Percentiles rank a stretch among this genome's conserved stretches.
These are phyloP conservation scores for Cyathus striatus DNA, from an alignment of 768 basidiomycete genomes.

Conservation along the genomic window DNA sequence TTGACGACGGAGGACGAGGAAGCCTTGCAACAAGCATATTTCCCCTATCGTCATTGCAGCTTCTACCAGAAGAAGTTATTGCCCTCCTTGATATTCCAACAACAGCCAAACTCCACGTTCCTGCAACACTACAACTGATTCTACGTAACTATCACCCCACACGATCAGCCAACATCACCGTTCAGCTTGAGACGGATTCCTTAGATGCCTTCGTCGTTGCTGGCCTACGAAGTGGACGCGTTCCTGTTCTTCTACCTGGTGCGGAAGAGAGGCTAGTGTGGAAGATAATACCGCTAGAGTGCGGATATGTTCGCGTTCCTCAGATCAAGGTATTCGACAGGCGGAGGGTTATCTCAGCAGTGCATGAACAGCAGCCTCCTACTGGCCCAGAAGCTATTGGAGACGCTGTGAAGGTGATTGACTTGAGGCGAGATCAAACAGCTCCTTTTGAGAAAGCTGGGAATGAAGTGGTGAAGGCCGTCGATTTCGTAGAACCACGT, in stretches of 20 bases:
- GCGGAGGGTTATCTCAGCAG: slow-evolving; percentile 30
- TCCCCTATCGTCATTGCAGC: slow-evolving; percentile 55
- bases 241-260: slow-evolving; percentile 73
- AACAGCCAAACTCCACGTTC: slow-evolving; percentile 57
- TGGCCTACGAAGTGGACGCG: slow-evolving; percentile 60
- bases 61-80: slow-evolving; percentile 57
- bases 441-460: slow-evolving; percentile 6
- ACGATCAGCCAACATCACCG: slow-evolving; percentile 62
- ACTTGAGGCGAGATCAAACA: slow-evolving; percentile 38
- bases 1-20: slow-evolving; percentile 37
- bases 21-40: slow-evolving; percentile 43
- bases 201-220: slow-evolving; percentile 78
- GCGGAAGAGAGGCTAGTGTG: slow-evolving; percentile 61
- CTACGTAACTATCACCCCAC: slow-evolving; percentile 62
- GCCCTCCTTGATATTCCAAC: slow-evolving; percentile 65
- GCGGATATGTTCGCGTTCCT: slow-evolving; percentile 62
- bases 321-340: slow-evolving; percentile 53
- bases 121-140: slow-evolving; percentile 48
- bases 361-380: slow-evolving; percentile 27
- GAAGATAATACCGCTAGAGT: slow-evolving; percentile 70
- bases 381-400: slow-evolving; percentile 41
- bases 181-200: slow-evolving; percentile 66
- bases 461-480: slow-evolving; percentile 8
- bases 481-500: slow-evolving; percentile 8
- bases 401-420: slow-evolving; percentile 47